phyloP scores from a whole-genome alignment of 2,329 filamentous ascomycete species.

The Xylaria sp. region DNA sequence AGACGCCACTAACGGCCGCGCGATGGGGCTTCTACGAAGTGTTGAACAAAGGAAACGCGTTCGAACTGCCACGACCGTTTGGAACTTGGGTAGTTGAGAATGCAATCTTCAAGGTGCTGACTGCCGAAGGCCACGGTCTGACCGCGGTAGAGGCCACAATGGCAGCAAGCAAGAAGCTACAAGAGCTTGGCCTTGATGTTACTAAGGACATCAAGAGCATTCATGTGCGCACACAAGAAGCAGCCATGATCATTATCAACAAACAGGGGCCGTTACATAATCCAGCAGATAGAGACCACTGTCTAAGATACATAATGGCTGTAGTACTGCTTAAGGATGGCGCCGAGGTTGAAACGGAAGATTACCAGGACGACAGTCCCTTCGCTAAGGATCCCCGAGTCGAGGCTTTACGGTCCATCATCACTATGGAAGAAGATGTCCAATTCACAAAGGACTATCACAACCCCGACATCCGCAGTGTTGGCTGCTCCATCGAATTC shows the following conservation, averaged over 20 bases:
- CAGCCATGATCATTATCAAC: constrained; percentile 41
- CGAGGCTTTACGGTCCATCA: constrained; percentile 32
- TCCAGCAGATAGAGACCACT: constrained; percentile 42
- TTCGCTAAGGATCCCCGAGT: constrained; percentile 35
- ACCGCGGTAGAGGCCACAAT: constrained; percentile 37
- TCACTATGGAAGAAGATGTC: constrained; percentile 37
- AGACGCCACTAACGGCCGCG: constrained; percentile 46
- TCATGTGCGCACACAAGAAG: constrained; percentile 32
- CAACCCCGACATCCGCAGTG: constrained; percentile 35
- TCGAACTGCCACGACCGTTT: constrained; percentile 42
- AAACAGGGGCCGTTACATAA: constrained; percentile 41
- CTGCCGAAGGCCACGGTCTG: constrained; percentile 39
- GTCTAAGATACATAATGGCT: constrained; percentile 39
- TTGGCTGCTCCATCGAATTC: constrained; percentile 33
- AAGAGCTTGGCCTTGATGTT: constrained; percentile 29
- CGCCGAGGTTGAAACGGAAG: constrained; percentile 29
- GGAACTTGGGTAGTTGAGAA: constrained; percentile 46
- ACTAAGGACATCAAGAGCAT: constrained; percentile 36
- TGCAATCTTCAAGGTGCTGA: constrained; percentile 39
- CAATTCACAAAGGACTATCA: constrained; percentile 39
- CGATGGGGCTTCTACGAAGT: constrained; percentile 53
- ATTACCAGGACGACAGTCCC: constrained; percentile 39
- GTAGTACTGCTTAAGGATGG: constrained; percentile 39
- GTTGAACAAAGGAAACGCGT: constrained; percentile 30
- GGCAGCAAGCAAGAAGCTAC: constrained; percentile 28